phyloP scores from a whole-genome alignment of 129 eudicot genomes.

The Artemisia tridentata region DNA sequence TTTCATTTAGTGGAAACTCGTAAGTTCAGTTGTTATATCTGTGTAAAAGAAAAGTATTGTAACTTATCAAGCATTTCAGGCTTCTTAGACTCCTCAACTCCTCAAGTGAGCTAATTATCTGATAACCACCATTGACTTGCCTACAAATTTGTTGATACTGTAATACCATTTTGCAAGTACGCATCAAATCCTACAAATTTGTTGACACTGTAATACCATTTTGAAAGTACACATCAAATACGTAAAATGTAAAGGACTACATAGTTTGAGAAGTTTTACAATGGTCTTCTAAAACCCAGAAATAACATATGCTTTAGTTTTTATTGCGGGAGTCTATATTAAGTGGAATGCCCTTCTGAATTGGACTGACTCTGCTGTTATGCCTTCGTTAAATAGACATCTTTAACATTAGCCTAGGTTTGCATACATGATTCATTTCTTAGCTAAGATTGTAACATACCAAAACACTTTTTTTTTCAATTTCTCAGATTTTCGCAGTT shows the following conservation, averaged over 20 bases:
- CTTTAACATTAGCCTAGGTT: slow-evolving; percentile 1
- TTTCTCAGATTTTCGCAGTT: slow-evolving; percentile 85
- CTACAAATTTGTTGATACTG: background rate
- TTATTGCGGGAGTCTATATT: slow-evolving; percentile 9
- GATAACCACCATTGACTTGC: slow-evolving; percentile 2
- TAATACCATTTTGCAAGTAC: slow-evolving; percentile 18
- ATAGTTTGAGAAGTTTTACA: slow-evolving; percentile 1
- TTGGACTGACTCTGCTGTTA: slow-evolving; percentile 7
- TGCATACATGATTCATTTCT: background rate
- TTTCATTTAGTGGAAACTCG: slow-evolving; percentile 6
- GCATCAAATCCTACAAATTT: slow-evolving; percentile 4
- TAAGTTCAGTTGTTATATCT: background rate
- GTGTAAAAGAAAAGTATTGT: background rate
- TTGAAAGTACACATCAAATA: slow-evolving; percentile 15
- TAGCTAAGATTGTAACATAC: slow-evolving; percentile 1
- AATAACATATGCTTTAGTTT: background rate
- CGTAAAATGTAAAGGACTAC: slow-evolving; percentile 14
- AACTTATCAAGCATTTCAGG: slow-evolving; percentile 5
- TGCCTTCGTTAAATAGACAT: background rate
- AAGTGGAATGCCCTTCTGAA: slow-evolving; percentile 7
- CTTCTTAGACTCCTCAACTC: slow-evolving; percentile 1
- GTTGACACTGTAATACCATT: background rate
- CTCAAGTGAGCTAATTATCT: slow-evolving; percentile 16
- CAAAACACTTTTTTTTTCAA: slow-evolving; percentile 11
- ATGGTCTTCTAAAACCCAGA: background rate